phyloP scores from a whole-genome alignment of 441 rosid genomes.

The Brassica hybrid region DNA sequence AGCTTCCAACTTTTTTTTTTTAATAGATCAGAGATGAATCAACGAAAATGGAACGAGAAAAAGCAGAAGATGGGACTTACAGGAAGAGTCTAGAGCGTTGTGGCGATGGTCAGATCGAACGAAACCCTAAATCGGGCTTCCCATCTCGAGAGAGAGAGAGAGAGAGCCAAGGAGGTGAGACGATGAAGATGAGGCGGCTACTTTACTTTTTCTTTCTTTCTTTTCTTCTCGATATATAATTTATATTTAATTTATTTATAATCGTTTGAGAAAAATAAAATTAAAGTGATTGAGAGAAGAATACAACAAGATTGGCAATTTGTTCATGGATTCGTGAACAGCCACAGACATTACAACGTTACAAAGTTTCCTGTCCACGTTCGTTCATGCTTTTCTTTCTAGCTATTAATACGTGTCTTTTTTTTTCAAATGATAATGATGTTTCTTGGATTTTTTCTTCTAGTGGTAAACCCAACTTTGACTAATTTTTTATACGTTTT shows the following conservation, averaged over 20 bases:
- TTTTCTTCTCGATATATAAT: neutral
- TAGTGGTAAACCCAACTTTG: neutral
- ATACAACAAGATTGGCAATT: slow-evolving; percentile 8
- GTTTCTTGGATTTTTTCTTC: slow-evolving; percentile 1
- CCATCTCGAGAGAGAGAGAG: slow-evolving; percentile 21
- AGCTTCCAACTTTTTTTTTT: neutral
- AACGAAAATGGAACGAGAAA: neutral
- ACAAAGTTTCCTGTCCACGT: slow-evolving; percentile 15
- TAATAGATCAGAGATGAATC: neutral
- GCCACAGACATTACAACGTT: slow-evolving; percentile 5
- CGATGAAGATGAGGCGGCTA: slow-evolving; percentile 43
- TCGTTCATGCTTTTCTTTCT: slow-evolving; percentile 1
- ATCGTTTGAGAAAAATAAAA: neutral
- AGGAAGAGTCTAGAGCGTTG: neutral
- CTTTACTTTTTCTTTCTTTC: slow-evolving; percentile 10
- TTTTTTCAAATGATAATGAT: neutral
- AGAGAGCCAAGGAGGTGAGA: slow-evolving; percentile 35
- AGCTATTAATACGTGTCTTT: neutral
- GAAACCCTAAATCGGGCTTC: slow-evolving; percentile 41
- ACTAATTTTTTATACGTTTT: neutral
- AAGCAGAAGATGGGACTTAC: slow-evolving; percentile 28
- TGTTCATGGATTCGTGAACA: neutral
- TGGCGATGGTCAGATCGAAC: neutral
- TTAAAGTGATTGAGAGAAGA: neutral
- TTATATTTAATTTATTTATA: neutral